Conservation (phyloP, 2,329 filamentous ascomycete genomes). For the Colletotrichum sp. region DNA sequence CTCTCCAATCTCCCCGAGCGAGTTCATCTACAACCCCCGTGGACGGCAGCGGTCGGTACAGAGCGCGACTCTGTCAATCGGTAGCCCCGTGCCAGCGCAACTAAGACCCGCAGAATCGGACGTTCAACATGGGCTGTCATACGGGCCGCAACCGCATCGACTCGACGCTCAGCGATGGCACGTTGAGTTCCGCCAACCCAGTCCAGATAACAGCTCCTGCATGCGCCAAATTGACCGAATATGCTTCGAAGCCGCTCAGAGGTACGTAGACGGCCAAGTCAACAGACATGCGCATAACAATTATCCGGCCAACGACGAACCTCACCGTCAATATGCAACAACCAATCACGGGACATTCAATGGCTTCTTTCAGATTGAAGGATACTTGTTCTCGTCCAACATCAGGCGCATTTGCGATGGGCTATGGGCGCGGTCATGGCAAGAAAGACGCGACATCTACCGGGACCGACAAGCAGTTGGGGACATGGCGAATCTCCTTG, state of each 20-base stretch:
- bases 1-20: background rate
- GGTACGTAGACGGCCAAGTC: slow-evolving; percentile 24
- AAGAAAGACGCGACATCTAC: slow-evolving; percentile 31
- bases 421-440: slow-evolving; percentile 33
- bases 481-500: slow-evolving; percentile 32
- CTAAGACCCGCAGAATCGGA: too few relatives aligned
- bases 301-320: background rate
- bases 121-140: background rate
- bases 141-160: background rate
- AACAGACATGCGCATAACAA: slow-evolving; percentile 23
- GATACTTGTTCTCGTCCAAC: slow-evolving; percentile 31
- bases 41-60: background rate
- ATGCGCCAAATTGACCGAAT: slow-evolving; percentile 22
- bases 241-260: slow-evolving; percentile 26
- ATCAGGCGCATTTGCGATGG: slow-evolving; percentile 32
- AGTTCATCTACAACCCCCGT: slow-evolving; percentile 9
- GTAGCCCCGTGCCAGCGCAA: too few relatives aligned
- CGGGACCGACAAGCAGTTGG: slow-evolving; percentile 30
- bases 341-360: background rate
- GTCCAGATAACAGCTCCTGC: background rate
- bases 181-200: background rate
- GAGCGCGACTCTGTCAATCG: background rate
- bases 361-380: background rate
- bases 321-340: background rate
- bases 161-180: background rate